phyloP scores from a whole-genome alignment of 352 stramenopile genomes.

The Phytophthora kernoviae region DNA sequence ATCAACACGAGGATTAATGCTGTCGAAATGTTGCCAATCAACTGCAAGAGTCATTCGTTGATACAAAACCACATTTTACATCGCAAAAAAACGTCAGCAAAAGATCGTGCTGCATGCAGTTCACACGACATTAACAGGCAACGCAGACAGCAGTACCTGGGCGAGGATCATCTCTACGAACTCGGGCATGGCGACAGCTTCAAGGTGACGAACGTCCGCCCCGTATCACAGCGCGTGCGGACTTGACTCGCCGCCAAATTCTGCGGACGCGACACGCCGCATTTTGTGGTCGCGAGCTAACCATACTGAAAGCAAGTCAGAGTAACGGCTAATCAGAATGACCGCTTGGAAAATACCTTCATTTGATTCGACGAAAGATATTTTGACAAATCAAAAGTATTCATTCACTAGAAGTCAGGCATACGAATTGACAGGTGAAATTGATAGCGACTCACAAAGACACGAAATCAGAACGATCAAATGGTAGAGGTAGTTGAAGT shows the following conservation, averaged over 20 bases:
- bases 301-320: background rate
- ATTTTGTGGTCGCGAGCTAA: slow-evolving; percentile 3
- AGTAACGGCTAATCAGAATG: slow-evolving; percentile 8
- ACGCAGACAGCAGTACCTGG: slow-evolving; percentile 44
- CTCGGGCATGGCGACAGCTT: slow-evolving; percentile 58
- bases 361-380: background rate
- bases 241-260: slow-evolving; percentile 9
- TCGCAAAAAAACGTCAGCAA: slow-evolving; percentile 3
- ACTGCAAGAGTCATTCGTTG: slow-evolving; percentile 38
- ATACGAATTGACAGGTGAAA: slow-evolving; percentile 9
- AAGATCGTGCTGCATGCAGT: background rate
- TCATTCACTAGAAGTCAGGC: background rate
- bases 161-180: slow-evolving; percentile 87
- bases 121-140: slow-evolving; percentile 3
- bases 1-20: slow-evolving; percentile 84
- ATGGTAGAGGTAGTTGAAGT: slow-evolving; percentile 28
- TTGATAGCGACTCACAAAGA: background rate
- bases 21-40: slow-evolving; percentile 89
- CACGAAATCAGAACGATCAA: slow-evolving; percentile 18
- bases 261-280: slow-evolving; percentile 1
- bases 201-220: background rate
- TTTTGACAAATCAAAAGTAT: too few relatives aligned
- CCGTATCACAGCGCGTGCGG: background rate
- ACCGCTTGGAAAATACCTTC: background rate
- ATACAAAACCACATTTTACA: background rate